Base-by-base conservation (phyloP, 1,284 basidiomycete species). In the Chalciporus sp. region DNA sequence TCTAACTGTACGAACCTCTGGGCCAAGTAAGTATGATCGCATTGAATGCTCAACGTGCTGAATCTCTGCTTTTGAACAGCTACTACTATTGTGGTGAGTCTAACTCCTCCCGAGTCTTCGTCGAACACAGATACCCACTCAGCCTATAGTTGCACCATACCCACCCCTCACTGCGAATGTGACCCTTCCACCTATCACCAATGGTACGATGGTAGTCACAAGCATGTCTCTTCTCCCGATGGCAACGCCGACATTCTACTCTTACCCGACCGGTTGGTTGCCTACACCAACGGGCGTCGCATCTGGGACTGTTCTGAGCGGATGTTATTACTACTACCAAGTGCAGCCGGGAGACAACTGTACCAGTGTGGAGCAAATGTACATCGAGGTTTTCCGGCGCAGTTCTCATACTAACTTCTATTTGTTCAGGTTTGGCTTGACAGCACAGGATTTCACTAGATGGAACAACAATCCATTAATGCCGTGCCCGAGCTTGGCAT, bases 61-160 rank as follows among this genome's bases (percentile, higher is more conserved):
- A 48, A 14, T 12, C 14, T 27, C 8, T 3, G 10, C n/a, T 19
- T 23, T n/a, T 16, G 26, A 48, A 16, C 26, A 48, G 47, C n/a
- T 48, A 48, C 37, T 20, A 48, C 27, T 48, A 48, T 31, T 48
- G 47, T 27, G 47, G 47, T 48, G n/a, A 29, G 26, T 28, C 16
- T 28, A 26, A 10, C 1, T 10, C 7, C 20, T 12, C 8, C 8
- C 5, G 4, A 5, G 12, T 41, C 4, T 40, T 27, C 16, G 9
- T 31, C 8, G 29, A 37, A 8, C 4, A 4, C 11, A 19, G 2
- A 27, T 37, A 6, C 23, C 1, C 27, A 23, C 26, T 41, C 37
- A 29, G 3, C 1, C 0, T 17, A 7, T 9, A 48, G 47, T 48
- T 29, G 47, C 47, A n/a, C 47, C 47, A 9, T 48, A 48, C 27